Percentiles rank a stretch among this genome's conserved stretches.
Conservation (phyloP, 495 filamentous ascomycete genomes). For the Aspergillus cristatus region DNA sequence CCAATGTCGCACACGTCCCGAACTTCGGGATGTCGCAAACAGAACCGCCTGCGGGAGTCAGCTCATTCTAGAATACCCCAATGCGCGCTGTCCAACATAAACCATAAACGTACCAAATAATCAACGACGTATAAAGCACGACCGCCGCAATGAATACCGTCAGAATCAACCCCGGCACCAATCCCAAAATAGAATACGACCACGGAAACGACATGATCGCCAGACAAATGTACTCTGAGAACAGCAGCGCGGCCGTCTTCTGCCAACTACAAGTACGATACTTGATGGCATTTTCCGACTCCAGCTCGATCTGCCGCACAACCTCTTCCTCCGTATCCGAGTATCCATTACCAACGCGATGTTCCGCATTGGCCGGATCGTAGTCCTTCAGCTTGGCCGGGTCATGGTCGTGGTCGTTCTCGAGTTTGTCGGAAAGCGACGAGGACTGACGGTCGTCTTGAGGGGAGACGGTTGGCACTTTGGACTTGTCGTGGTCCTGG, state of each 20-base stretch:
- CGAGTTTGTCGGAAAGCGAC: conserved; percentile 18
- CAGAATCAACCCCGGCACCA: conserved; percentile 79
- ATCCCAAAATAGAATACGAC: conserved; percentile 76
- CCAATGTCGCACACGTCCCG: conserved; percentile 88
- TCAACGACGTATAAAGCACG: conserved; percentile 78
- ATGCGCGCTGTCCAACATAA: too few species aligned
- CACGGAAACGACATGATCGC: conserved; percentile 93
- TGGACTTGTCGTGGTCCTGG: too few species aligned
- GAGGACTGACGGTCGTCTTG: conserved; percentile 12
- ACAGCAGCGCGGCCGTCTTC: conserved; percentile 81
- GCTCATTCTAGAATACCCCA: background rate
- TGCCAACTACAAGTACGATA: conserved; percentile 87
- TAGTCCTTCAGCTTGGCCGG: conserved; percentile 21
- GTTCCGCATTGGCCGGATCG: conserved; percentile 26
- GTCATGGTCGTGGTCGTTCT: conserved; percentile 11
- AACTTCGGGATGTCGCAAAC: conserved; percentile 75
- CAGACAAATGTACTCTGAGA: conserved; percentile 88
- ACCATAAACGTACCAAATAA: conserved; percentile 54
- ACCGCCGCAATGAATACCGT: conserved; percentile 64
- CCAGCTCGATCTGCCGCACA: conserved; percentile 62
- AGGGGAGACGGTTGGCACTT: conserved; percentile 8
- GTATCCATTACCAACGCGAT: conserved; percentile 13
- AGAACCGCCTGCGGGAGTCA: conserved; percentile 56
- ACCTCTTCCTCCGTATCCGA: conserved; percentile 29
- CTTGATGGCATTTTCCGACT: conserved; percentile 71